phyloP scores from a whole-genome alignment of 805 yeast species.

The Saturnispora diversa region DNA sequence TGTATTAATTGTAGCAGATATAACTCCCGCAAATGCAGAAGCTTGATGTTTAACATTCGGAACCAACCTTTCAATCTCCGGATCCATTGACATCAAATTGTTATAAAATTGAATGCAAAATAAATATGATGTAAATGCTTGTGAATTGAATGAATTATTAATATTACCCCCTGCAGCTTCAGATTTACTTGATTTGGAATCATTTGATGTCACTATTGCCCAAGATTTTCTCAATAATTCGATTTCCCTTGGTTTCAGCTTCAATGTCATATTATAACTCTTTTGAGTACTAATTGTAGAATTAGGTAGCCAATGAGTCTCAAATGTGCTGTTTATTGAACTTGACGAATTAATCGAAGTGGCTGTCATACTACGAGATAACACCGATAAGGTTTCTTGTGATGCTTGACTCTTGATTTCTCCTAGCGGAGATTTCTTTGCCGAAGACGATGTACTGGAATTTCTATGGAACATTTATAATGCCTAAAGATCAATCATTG shows the following conservation, averaged over 20 bases:
- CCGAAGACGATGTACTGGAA: background rate
- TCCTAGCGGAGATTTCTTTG: background rate
- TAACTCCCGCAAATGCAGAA: slow-evolving; percentile 68
- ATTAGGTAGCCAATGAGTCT: slow-evolving; percentile 30
- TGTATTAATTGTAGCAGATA: slow-evolving; percentile 57
- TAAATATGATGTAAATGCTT: slow-evolving; percentile 44
- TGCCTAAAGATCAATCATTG: background rate
- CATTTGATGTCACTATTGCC: slow-evolving; percentile 31
- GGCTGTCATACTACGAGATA: slow-evolving; percentile 23
- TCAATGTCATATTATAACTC: slow-evolving; percentile 20
- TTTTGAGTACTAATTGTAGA: slow-evolving; percentile 24
- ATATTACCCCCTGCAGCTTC: slow-evolving; percentile 5
- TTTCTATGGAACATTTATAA: background rate
- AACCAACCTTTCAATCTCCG: slow-evolving; percentile 53
- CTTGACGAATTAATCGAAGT: slow-evolving; percentile 24
- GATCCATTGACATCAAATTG: slow-evolving; percentile 54
- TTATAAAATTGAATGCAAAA: slow-evolving; percentile 74
- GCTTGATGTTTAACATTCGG: slow-evolving; percentile 78
- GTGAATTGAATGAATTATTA: slow-evolving; percentile 15
- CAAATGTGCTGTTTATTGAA: slow-evolving; percentile 24
- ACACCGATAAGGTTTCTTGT: slow-evolving; percentile 15
- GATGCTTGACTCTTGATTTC: slow-evolving; percentile 6
- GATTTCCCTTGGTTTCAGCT: slow-evolving; percentile 32
- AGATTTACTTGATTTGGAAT: slow-evolving; percentile 8
- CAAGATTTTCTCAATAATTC: slow-evolving; percentile 41